These are phyloP conservation scores for Piper betle DNA, from an alignment of 164 flowering plant species.

Conservation along the genomic window DNA sequence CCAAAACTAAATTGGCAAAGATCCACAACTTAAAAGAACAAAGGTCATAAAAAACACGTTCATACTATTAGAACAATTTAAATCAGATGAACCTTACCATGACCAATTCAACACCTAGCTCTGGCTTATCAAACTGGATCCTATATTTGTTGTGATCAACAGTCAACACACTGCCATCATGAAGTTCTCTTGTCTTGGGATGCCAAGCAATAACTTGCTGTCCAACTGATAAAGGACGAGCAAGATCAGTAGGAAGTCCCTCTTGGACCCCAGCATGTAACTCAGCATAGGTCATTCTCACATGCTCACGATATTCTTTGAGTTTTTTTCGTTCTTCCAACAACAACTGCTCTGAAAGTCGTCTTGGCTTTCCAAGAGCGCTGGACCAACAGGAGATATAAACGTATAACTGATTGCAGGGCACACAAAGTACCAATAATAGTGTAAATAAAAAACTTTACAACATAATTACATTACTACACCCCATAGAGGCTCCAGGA, in stretches of 20 bases:
- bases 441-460: no score
- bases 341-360: slow-evolving; percentile 74
- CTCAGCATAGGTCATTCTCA: slow-evolving; percentile 72
- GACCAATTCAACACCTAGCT: slow-evolving; percentile 81
- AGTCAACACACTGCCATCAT: slow-evolving; percentile 84
- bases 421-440: no score
- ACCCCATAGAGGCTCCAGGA: no score
- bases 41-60: neutral
- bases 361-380: slow-evolving; percentile 90
- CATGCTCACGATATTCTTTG: slow-evolving; percentile 74
- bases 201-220: slow-evolving; percentile 83
- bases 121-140: slow-evolving; percentile 78
- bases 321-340: slow-evolving; percentile 81
- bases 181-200: slow-evolving; percentile 79
- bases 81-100: slow-evolving; percentile 29
- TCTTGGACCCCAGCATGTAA: slow-evolving; percentile 62
- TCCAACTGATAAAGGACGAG: slow-evolving; percentile 79
- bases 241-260: slow-evolving; percentile 82
- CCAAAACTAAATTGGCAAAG: no score
- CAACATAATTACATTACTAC: no score
- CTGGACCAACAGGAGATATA: slow-evolving; percentile 25
- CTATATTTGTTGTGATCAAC: slow-evolving; percentile 73
- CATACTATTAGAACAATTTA: neutral
- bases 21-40: no score
- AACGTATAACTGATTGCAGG: neutral